These are phyloP conservation scores for Cordyceps fumosorosea DNA, from an alignment of 2,329 filamentous ascomycete species.

Conservation along the genomic window DNA sequence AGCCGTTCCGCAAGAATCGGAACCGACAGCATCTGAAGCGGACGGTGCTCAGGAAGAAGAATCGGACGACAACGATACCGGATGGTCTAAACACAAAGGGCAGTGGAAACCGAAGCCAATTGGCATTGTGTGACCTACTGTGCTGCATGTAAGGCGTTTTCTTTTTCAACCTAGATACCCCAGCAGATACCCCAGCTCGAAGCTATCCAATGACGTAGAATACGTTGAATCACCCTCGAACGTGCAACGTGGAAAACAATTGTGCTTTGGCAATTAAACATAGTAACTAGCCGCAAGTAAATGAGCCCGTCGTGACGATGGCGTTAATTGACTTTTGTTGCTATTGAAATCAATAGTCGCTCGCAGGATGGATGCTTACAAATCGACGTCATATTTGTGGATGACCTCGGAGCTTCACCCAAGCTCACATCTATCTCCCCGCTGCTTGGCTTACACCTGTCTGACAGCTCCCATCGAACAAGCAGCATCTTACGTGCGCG, in stretches of 20 bases:
- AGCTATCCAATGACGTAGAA: not conserved
- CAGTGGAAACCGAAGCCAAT: conserved; percentile 54
- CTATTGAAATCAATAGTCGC: not conserved
- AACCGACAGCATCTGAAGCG: conserved; percentile 13
- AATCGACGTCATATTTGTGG: conserved; percentile 13
- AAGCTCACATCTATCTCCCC: not conserved
- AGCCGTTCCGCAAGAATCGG: conserved; percentile 3
- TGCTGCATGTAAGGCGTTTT: not conserved
- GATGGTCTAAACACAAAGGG: conserved; percentile 46
- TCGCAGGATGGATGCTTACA: conserved; percentile 1
- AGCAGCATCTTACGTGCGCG: not conserved
- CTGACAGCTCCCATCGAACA: not conserved
- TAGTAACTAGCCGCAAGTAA: too few species aligned
- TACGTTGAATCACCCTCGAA: not conserved
- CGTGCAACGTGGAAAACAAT: not conserved
- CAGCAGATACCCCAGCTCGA: not conserved
- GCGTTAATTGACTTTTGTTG: not conserved
- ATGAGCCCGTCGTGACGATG: not conserved
- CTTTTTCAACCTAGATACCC: conserved; percentile 2
- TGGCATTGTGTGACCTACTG: conserved; percentile 38
- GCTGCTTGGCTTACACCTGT: not conserved
- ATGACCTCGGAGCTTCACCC: not conserved
- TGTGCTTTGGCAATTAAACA: not conserved
- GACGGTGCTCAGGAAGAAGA: conserved; percentile 13
- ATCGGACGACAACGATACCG: conserved; percentile 18